Conservation (phyloP, 2,329 filamentous ascomycete species). For the Chaetoscypha palmicola region DNA sequence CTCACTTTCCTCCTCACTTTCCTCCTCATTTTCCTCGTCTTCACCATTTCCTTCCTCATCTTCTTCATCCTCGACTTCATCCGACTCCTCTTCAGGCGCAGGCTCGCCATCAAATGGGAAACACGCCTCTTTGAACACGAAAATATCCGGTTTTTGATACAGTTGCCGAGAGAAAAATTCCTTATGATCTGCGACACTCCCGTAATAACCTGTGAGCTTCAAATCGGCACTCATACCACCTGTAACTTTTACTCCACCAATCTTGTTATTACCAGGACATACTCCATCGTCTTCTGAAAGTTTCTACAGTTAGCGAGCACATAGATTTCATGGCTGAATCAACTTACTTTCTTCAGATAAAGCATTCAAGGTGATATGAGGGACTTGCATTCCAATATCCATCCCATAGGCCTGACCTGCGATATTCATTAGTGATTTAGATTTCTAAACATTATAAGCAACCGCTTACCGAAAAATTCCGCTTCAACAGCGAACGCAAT, state of each 20-base stretch:
- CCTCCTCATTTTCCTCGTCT: conserved; percentile 3
- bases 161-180: neutral
- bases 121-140: neutral
- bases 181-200: neutral
- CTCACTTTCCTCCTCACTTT: conserved; percentile 2
- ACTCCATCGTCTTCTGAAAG: neutral
- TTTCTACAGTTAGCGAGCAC: neutral
- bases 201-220: conserved; percentile 1
- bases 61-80: conserved; percentile 2
- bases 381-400: neutral
- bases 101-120: neutral
- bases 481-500: neutral
- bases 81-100: neutral
- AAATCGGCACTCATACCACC: neutral
- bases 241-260: neutral
- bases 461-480: conserved; percentile 1
- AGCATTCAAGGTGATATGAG: neutral
- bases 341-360: neutral
- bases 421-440: neutral
- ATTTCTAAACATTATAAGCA: neutral
- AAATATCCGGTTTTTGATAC: neutral
- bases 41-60: neutral
- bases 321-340: neutral
- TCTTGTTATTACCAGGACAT: neutral
- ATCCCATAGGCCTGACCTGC: neutral